Base-by-base conservation (phyloP, 768 basidiomycete genomes). In the Tulasnella sp. region DNA sequence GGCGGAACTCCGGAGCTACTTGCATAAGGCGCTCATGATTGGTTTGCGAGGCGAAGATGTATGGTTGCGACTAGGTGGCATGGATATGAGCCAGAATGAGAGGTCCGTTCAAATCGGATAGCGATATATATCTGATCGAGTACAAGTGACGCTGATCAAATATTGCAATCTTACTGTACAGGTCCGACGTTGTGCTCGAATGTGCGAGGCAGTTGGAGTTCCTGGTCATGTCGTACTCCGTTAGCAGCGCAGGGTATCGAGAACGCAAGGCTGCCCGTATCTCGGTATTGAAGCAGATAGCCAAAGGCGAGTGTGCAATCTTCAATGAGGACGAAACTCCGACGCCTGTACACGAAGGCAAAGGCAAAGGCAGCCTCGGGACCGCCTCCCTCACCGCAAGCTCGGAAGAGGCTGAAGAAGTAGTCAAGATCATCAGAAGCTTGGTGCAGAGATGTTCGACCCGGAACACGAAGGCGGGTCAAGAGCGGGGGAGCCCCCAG, bases 171-270 rank as follows among this genome's bases (percentile, higher is more conserved):
- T 12, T 63, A 1, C 22, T 53, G 42, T 42, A 3, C 52, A 15
- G 49, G 53, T 34, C 51, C 54, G 43, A 61, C 21, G 65, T 77
- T 10, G 64, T 84, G 15, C 72, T 71, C 24, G 61, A 67, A 1
- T 69, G 71, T 2, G 78, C 82, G 3, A 72, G 68, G 53, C 69
- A 71, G 30, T 67, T 82, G 7, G 84, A 85, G 60, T 75, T 77
- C 59, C 68, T 60, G 3, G 72, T 71, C 1, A 73, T 78, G 44
- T 72, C 75, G 0, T 74, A 82, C 71, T 77, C 76, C 15, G 75
- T 74, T 44, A 82, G 80, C 0, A 62, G 66, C 8, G 68, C 70
- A 1, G 82, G 82, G 8, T 85, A 86, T 63, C 65, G 66, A 15
- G 61, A 45, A 4, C 75, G 76, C 2, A 65, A 75, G 1, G 44